phyloP scores from a whole-genome alignment of 2,329 filamentous ascomycete species.

The Talaromyces sp. region DNA sequence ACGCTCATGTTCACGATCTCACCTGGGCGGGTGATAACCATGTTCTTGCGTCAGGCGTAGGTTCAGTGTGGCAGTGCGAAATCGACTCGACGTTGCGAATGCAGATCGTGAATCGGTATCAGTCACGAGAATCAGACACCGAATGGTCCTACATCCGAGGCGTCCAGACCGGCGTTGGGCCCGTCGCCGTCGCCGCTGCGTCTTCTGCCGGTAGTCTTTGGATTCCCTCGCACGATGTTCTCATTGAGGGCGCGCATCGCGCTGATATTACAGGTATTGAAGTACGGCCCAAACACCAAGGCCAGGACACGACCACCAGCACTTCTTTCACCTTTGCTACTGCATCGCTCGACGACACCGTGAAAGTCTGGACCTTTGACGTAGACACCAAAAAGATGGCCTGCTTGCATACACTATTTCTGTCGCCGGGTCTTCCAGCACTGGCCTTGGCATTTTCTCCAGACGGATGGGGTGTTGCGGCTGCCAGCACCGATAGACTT shows the following conservation, averaged over 20 bases:
- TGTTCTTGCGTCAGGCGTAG: conserved; percentile 41
- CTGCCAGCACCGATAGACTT: conserved; percentile 42
- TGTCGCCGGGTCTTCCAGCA: conserved; percentile 37
- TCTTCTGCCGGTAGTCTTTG: conserved; percentile 39
- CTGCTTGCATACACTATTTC: conserved; percentile 35
- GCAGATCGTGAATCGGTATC: conserved; percentile 34
- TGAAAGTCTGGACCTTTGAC: conserved; percentile 45
- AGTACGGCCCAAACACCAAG: conserved; percentile 34
- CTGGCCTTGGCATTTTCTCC: conserved; percentile 45
- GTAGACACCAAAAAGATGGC: conserved; percentile 35
- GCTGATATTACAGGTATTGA: conserved; percentile 44
- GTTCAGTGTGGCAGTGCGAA: conserved; percentile 39
- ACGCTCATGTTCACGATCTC: conserved; percentile 42
- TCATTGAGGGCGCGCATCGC: conserved; percentile 38
- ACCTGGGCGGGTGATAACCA: conserved; percentile 39
- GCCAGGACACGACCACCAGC: conserved; percentile 25
- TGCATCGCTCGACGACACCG: conserved; percentile 44
- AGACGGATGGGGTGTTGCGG: conserved; percentile 46
- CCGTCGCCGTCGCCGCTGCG: conserved; percentile 40
- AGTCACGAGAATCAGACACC: conserved; percentile 28
- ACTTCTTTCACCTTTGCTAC: conserved; percentile 40
- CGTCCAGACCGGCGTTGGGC: conserved; percentile 25
- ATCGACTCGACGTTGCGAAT: conserved; percentile 38
- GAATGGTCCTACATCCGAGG: conserved; percentile 44
- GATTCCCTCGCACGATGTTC: conserved; percentile 45